Evolutionary conservation across 1,284 basidiomycete species (phyloP).

Genomic region (Tetrapyrgos nigripes): DNA sequence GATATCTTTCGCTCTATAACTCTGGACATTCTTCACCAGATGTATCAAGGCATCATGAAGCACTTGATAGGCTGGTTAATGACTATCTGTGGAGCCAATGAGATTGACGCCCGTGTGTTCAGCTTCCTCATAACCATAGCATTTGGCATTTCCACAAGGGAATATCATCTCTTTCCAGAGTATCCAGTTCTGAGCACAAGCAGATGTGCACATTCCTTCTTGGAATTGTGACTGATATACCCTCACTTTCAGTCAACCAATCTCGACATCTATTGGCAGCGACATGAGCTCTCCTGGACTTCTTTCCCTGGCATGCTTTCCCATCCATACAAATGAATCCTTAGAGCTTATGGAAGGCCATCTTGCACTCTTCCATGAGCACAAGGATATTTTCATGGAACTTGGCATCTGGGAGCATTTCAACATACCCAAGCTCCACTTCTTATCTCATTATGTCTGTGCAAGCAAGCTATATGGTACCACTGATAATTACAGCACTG

Average conservation of each 20-base stretch:
- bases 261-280: too few relatives aligned
- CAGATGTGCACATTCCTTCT: too few relatives aligned
- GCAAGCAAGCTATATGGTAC: slow-evolving; percentile 14
- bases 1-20: too few relatives aligned
- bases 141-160: neutral
- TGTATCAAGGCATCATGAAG: too few relatives aligned
- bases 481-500: slow-evolving; percentile 15
- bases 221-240: neutral
- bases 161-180: neutral
- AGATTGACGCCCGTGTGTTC: neutral
- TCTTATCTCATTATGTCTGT: slow-evolving; percentile 17
- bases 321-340: too few relatives aligned
- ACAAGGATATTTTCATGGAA: slow-evolving; percentile 24
- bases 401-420: slow-evolving; percentile 16
- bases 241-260: neutral
- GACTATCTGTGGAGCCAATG: neutral
- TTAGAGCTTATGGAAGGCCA: too few relatives aligned
- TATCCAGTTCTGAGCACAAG: neutral
- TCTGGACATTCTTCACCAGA: too few relatives aligned
- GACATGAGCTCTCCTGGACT: too few relatives aligned
- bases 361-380: too few relatives aligned
- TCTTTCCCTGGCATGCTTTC: too few relatives aligned
- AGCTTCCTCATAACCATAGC: neutral
- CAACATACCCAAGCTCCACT: slow-evolving; percentile 29
- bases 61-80: too few relatives aligned